Conservation (phyloP, 163 green algal species). For the Chloroidium sp. region DNA sequence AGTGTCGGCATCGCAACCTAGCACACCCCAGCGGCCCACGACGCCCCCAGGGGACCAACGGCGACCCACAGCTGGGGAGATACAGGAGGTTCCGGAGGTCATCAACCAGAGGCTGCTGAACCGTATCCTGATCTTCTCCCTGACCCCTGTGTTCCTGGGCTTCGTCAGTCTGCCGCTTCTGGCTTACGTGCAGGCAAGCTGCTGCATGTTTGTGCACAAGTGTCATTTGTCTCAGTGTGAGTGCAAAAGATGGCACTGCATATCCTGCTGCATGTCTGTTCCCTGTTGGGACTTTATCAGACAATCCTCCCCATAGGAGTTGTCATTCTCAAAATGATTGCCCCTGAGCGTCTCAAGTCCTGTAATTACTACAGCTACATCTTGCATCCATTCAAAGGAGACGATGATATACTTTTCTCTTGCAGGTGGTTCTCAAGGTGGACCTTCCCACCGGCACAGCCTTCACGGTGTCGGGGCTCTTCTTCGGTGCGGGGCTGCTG, state of each 20-base stretch:
- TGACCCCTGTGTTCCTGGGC: slow-evolving; percentile 58
- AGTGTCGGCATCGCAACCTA: too few relatives aligned
- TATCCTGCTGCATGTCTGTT: too few relatives aligned
- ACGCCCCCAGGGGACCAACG: too few relatives aligned
- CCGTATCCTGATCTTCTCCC: slow-evolving; percentile 64
- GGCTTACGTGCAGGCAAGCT: slow-evolving; percentile 42
- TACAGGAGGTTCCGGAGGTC: slow-evolving; percentile 35
- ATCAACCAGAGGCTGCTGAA: slow-evolving; percentile 78
- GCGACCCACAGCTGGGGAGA: slow-evolving; percentile 1
- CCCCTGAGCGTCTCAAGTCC: too few relatives aligned
- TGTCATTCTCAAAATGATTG: too few relatives aligned
- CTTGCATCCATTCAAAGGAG: background rate
- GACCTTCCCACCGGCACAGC: slow-evolving; percentile 47
- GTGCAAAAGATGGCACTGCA: too few relatives aligned
- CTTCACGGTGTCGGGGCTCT: slow-evolving; percentile 44
- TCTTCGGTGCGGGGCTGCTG: slow-evolving; percentile 60
- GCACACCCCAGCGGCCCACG: too few relatives aligned
- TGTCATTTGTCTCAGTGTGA: too few relatives aligned
- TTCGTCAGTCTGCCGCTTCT: slow-evolving; percentile 73
- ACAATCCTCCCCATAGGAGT: too few relatives aligned
- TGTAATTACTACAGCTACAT: background rate
- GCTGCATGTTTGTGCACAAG: too few relatives aligned
- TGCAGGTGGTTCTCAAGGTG: slow-evolving; percentile 45
- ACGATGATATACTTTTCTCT: background rate
- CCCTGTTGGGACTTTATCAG: too few relatives aligned